Evolutionary conservation across 495 filamentous ascomycete species (phyloP).

Genomic region (Podospora appendiculata): DNA sequence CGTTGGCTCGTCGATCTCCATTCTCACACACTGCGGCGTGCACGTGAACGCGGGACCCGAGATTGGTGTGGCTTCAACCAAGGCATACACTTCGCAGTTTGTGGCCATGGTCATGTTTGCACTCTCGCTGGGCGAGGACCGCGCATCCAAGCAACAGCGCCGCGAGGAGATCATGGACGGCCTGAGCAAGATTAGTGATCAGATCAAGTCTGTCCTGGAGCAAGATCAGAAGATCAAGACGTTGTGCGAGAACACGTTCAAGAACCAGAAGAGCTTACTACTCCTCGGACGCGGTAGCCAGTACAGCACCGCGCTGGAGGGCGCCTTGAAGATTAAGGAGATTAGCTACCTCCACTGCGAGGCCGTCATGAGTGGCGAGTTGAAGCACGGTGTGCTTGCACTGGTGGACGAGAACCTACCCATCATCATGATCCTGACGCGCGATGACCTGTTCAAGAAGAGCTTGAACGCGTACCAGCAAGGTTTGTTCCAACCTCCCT

Average conservation of each 20-base stretch:
- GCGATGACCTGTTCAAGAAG: slow-evolving; percentile 92
- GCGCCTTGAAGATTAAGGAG: slow-evolving; percentile 99
- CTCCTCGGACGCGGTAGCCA: slow-evolving; percentile 91
- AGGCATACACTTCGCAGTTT: slow-evolving; percentile 98
- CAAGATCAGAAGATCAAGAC: slow-evolving; percentile 91
- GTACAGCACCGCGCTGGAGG: slow-evolving; percentile 94
- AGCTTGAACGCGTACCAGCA: slow-evolving; percentile 98
- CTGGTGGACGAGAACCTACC: slow-evolving; percentile 96
- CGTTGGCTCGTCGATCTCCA: slow-evolving; percentile 94
- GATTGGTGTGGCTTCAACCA: slow-evolving; percentile 97
- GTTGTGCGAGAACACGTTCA: slow-evolving; percentile 81
- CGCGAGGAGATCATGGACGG: slow-evolving; percentile 97
- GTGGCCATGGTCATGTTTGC: slow-evolving; percentile 99
- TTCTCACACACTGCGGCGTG: slow-evolving; percentile 97
- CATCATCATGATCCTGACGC: slow-evolving; percentile 98
- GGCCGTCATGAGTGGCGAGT: slow-evolving; percentile 98
- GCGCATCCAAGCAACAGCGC: slow-evolving; percentile 86
- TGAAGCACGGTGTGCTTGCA: slow-evolving; percentile 96
- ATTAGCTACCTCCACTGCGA: slow-evolving; percentile 99
- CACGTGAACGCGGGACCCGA: slow-evolving; percentile 99
- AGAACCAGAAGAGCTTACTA: slow-evolving; percentile 92
- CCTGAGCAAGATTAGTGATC: slow-evolving; percentile 73
- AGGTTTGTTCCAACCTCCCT: slow-evolving; percentile 45
- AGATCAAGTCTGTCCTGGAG: slow-evolving; percentile 85
- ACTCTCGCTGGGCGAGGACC: slow-evolving; percentile 88